Conservation (phyloP, 75 land plant species). For the Selaginella moellendorffii region DNA sequence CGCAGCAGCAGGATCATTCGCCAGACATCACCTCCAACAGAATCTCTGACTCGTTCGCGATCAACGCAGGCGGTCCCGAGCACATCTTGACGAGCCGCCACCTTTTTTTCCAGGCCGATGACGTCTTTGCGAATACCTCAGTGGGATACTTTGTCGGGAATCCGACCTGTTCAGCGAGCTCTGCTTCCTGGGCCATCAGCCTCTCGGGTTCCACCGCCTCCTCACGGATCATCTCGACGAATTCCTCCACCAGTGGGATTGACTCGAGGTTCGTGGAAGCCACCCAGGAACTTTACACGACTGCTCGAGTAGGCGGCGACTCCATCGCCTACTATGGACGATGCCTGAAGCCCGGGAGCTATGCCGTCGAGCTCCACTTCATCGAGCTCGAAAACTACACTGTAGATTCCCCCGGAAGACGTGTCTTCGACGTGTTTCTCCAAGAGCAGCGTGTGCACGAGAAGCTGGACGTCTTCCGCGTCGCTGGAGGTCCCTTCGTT, state of each 20-base stretch:
- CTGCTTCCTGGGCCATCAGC: not conserved
- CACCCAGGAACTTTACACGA: not conserved
- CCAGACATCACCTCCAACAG: too few species aligned
- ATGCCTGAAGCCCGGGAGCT: slow-evolving; percentile 1
- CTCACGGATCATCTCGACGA: not conserved
- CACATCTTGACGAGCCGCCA: too few species aligned
- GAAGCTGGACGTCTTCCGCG: not conserved
- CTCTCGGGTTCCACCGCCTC: not conserved
- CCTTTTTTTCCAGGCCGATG: not conserved
- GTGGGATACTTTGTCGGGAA: not conserved
- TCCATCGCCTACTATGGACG: not conserved
- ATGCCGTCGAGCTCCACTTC: slow-evolving; percentile 5
- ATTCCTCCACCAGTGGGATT: not conserved
- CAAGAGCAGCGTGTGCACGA: not conserved
- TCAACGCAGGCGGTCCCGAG: slow-evolving; percentile 3
- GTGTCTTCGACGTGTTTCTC: slow-evolving; percentile 3
- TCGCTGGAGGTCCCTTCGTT: not conserved
- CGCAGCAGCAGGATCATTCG: too few species aligned
- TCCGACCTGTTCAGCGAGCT: not conserved
- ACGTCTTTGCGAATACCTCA: not conserved
- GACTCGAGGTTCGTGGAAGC: not conserved
- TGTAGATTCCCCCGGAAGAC: not conserved
- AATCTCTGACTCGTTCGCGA: not conserved
- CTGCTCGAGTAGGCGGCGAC: slow-evolving; percentile 9
- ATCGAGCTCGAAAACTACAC: not conserved